These are phyloP conservation scores for Colletotrichum viniferum DNA, from an alignment of 2,329 filamentous ascomycete species.

Conservation along the genomic window DNA sequence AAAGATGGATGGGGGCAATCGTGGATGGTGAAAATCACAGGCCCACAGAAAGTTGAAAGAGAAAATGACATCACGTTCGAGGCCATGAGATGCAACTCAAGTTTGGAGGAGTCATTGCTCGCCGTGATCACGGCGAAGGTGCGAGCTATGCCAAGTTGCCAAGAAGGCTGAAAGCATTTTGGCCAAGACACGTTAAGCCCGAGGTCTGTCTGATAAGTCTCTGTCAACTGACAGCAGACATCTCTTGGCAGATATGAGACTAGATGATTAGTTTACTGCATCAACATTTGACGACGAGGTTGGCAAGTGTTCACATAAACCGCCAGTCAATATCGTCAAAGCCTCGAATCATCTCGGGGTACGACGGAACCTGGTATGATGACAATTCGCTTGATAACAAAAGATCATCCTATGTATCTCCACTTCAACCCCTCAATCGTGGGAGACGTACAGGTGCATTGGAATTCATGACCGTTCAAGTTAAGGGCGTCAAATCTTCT, in stretches of 20 bases:
- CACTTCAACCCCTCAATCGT: not conserved
- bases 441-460: not conserved
- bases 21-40: not conserved
- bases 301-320: not conserved
- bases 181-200: not conserved
- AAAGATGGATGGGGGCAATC: not conserved
- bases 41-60: not conserved
- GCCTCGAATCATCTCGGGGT: not conserved
- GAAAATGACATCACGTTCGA: not conserved
- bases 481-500: not conserved
- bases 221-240: not conserved
- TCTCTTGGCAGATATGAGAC: not conserved
- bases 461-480: not conserved
- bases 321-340: not conserved
- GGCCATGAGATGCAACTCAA: not conserved
- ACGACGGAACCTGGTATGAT: not conserved
- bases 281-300: not conserved
- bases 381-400: not conserved
- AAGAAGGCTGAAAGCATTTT: not conserved
- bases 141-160: not conserved
- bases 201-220: not conserved
- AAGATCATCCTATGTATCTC: not conserved
- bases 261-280: not conserved
- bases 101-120: not conserved
- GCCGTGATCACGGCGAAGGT: not conserved